Percentiles rank a stretch among this genome's conserved stretches.
Conservation (phyloP, 2,329 filamentous ascomycete genomes). For the Pseudogymnoascus sp. region DNA sequence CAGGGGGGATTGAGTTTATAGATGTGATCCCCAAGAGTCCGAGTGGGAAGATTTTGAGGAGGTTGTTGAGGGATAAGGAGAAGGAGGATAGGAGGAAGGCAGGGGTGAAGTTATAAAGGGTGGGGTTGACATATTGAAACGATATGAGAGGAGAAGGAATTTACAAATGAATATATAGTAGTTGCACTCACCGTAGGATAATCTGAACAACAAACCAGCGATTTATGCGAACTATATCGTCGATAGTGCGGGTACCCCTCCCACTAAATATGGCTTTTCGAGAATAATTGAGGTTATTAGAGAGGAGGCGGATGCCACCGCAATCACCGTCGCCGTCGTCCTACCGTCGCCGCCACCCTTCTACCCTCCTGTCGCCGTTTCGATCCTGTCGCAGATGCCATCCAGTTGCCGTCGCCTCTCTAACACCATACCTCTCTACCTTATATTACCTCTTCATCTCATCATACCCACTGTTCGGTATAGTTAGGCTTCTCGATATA, state of each 20-base stretch:
- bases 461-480: neutral
- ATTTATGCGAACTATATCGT: neutral
- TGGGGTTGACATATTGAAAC: neutral
- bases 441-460: too few relatives aligned
- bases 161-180: neutral
- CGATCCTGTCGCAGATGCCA: too few relatives aligned
- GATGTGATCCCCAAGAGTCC: conserved; percentile 66
- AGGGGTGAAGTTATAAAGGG: conserved; percentile 57
- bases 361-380: too few relatives aligned
- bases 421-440: too few relatives aligned
- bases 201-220: neutral
- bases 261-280: neutral
- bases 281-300: too few relatives aligned
- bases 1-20: conserved; percentile 56
- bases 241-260: neutral
- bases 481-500: neutral
- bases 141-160: neutral
- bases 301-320: too few relatives aligned
- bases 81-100: conserved; percentile 57
- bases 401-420: too few relatives aligned
- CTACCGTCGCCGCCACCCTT: neutral
- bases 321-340: neutral
- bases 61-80: conserved; percentile 66
- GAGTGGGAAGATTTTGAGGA: conserved; percentile 65
- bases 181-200: neutral